These are phyloP conservation scores for Lachancea sp. DNA, from an alignment of 805 yeast genomes.

Conservation along the genomic window DNA sequence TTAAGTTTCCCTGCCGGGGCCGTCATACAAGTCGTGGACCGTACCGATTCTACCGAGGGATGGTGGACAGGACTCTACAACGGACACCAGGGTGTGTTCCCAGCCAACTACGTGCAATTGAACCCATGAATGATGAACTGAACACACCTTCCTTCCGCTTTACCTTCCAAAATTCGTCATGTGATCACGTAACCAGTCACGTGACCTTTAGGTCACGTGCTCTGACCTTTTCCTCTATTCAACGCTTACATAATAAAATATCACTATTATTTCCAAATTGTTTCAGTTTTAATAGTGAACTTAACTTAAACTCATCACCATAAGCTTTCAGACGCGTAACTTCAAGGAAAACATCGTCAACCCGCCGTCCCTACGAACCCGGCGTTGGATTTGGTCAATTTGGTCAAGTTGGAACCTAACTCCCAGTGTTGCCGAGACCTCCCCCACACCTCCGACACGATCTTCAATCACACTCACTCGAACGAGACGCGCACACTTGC, in stretches of 20 bases:
- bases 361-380: no score
- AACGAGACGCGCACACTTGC: neutral
- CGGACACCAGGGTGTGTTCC: slow-evolving; percentile 87
- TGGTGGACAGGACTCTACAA: slow-evolving; percentile 96
- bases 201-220: neutral
- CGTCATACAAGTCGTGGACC: slow-evolving; percentile 72
- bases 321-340: no score
- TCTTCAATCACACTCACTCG: neutral
- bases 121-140: slow-evolving; percentile 28
- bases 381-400: no score
- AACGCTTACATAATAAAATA: no score
- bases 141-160: no score
- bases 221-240: neutral
- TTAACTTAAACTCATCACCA: no score
- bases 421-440: no score
- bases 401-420: no score
- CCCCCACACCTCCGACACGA: neutral
- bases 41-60: slow-evolving; percentile 79
- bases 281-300: neutral
- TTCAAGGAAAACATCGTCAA: no score
- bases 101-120: slow-evolving; percentile 90
- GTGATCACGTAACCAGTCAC: no score
- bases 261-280: neutral
- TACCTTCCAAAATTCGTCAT: no score
- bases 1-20: slow-evolving; percentile 84